These are phyloP conservation scores for Amoebophrya sp. DNA, from an alignment of 169 alveolate species.

Conservation along the genomic window DNA sequence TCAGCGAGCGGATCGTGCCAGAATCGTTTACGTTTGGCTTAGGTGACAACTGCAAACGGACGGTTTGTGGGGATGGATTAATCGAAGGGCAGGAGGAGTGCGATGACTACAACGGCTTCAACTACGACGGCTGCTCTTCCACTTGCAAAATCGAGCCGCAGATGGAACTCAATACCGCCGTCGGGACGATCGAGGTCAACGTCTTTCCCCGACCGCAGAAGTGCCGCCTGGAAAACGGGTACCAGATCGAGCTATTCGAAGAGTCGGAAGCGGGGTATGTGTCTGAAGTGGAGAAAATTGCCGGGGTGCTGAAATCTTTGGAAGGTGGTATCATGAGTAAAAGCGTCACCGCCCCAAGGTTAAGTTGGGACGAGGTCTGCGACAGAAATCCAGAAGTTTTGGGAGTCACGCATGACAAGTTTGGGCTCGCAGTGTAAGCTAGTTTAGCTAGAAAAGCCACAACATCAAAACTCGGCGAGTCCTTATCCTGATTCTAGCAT, in stretches of 20 bases:
- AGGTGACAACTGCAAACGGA: not conserved
- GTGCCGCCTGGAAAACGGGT: not conserved
- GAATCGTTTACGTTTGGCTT: not conserved
- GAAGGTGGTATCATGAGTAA: too few species aligned
- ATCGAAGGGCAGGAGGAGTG: conserved; percentile 19
- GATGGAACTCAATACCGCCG: not conserved
- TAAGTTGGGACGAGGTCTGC: too few species aligned
- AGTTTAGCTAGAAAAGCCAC: too few species aligned
- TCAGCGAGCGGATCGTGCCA: not conserved
- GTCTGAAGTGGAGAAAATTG: too few species aligned
- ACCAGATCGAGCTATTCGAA: not conserved
- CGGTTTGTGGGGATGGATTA: not conserved
- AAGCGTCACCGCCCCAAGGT: too few species aligned
- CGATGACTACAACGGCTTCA: conserved; percentile 17
- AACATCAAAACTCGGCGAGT: too few species aligned
- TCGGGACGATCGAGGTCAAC: not conserved
- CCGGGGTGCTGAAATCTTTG: too few species aligned
- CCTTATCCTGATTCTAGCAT: too few species aligned
- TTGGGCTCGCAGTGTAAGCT: too few species aligned
- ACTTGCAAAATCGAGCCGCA: not conserved
- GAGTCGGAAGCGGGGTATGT: not conserved
- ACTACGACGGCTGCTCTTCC: not conserved
- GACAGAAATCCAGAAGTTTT: too few species aligned
- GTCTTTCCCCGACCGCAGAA: not conserved
- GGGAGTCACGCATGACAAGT: too few species aligned